Percentiles rank a stretch among this genome's conserved stretches.
phyloP scores from a whole-genome alignment of 1,139 yeast species.

The Pneumocystis oryctolagi region DNA sequence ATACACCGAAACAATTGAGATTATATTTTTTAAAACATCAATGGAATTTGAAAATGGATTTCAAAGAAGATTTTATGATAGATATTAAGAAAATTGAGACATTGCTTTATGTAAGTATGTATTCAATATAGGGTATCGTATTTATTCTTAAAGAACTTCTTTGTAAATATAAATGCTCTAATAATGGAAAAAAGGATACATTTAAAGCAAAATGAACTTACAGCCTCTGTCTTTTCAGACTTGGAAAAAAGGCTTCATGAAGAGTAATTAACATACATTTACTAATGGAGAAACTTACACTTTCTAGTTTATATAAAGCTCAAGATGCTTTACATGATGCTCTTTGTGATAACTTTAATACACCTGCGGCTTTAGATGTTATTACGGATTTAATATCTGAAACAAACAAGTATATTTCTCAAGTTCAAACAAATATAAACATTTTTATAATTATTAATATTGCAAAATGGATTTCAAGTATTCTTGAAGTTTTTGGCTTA shows the following conservation, averaged over 20 bases:
- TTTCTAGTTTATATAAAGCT: constrained; percentile 34
- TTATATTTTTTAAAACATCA: constrained; percentile 78
- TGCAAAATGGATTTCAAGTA: constrained; percentile 56
- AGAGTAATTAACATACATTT: neutral
- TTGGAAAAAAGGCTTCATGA: constrained; percentile 32
- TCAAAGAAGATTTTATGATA: constrained; percentile 56
- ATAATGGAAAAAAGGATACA: constrained; percentile 39
- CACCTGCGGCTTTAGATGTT: constrained; percentile 55
- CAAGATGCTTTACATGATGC: constrained; percentile 58
- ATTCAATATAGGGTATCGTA: constrained; percentile 6
- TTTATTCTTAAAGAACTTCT: constrained; percentile 43
- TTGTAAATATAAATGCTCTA: constrained; percentile 69
- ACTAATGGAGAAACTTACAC: constrained; percentile 26
- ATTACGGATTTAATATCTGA: constrained; percentile 55
- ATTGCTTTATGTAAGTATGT: constrained; percentile 18
- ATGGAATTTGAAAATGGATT: constrained; percentile 88
- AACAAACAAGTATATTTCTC: constrained; percentile 55
- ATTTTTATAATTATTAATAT: constrained; percentile 48
- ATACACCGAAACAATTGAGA: constrained; percentile 67
- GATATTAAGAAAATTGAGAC: constrained; percentile 49
- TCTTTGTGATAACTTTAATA: constrained; percentile 74
- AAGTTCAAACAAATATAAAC: constrained; percentile 35
- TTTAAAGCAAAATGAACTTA: constrained; percentile 29
- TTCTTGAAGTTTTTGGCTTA: constrained; percentile 61
- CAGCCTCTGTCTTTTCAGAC: constrained; percentile 40